Percentiles rank a stretch among this genome's conserved stretches.
Evolutionary conservation across 208 protist species (phyloP).

Genomic region (Wallacemonas sp.): DNA sequence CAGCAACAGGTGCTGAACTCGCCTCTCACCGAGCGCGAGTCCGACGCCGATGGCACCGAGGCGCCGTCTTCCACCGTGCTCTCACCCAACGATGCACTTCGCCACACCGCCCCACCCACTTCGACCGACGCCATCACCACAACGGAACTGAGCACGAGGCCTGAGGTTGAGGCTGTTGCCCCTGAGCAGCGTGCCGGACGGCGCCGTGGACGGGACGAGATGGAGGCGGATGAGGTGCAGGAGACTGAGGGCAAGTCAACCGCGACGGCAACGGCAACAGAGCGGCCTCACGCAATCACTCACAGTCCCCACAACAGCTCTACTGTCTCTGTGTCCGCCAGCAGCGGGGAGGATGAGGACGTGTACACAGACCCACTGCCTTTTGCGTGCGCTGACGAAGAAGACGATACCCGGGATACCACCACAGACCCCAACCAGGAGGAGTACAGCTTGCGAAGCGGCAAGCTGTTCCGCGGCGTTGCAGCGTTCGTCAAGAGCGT

Average conservation of each 20-base stretch:
- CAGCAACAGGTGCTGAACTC: neutral
- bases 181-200: neutral
- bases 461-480: constrained; percentile 23
- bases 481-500: constrained; percentile 40
- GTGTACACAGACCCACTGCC: constrained; percentile 11
- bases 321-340: constrained; percentile 1
- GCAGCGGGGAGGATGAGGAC: constrained; percentile 14
- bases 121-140: neutral
- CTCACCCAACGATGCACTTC: neutral
- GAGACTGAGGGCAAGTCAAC: neutral
- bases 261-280: neutral
- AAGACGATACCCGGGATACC: neutral
- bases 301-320: neutral
- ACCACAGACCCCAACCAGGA: neutral
- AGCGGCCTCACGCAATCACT: neutral
- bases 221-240: neutral
- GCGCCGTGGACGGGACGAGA: constrained; percentile 11
- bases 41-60: neutral
- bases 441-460: constrained; percentile 23
- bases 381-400: neutral
- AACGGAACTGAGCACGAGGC: neutral
- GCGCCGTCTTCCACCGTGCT: neutral
- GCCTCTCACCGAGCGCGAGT: neutral
- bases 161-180: no score
- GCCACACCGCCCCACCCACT: neutral